Base-by-base conservation (phyloP, 352 stramenopile genomes). In the Phytophthora aleatoria region DNA sequence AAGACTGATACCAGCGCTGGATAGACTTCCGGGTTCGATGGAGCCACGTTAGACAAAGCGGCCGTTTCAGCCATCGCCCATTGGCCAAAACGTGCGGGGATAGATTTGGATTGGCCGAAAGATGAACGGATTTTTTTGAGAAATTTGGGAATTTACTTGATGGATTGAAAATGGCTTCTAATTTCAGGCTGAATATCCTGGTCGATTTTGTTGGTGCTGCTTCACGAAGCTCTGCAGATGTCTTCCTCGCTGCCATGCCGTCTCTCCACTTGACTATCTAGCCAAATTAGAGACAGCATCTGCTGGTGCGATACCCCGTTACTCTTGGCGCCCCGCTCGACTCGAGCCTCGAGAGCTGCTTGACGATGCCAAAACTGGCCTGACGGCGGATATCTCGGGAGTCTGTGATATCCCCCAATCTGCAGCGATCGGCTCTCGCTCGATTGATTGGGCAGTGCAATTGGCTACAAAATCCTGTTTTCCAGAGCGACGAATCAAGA, bases 71-170 rank as follows among this genome's bases (percentile, higher is more conserved):
- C 38, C 11, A 47, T 58, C 15, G 38, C 3, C 3, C 35, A 60
- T 65, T 65, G 36, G 57, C 48, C 28, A 41, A 64, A 64, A 57
- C 39, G 24, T 2, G 6, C 13, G 1, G 4, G 4, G 3, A 16
- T 28, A 13, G 30, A 2, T 27, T 49, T 28, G 45, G 39, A 49
- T 65, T 65, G 57, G 57, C 16, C 3, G 5, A 61, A 61, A 60
- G 26, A 15, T 10, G 28, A 50, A 50, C 45, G 39, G 50, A 61
- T 66, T 61, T 51, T 64, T 54, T 50, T 61, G 42, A 55, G 42
- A 61, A 67, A 67, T 15, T 66, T 66, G 30, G n/a, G 50, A 39
- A 61, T 48, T 63, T 54, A 50, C 61, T 53, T 66, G 58, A 66
- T 66, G 58, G 58, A 24, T 20, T 20, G 20, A 20, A 20, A 20